Evolutionary conservation across 148 eudicot species (phyloP).

Genomic region (Mesembryanthemum crystallinum): DNA sequence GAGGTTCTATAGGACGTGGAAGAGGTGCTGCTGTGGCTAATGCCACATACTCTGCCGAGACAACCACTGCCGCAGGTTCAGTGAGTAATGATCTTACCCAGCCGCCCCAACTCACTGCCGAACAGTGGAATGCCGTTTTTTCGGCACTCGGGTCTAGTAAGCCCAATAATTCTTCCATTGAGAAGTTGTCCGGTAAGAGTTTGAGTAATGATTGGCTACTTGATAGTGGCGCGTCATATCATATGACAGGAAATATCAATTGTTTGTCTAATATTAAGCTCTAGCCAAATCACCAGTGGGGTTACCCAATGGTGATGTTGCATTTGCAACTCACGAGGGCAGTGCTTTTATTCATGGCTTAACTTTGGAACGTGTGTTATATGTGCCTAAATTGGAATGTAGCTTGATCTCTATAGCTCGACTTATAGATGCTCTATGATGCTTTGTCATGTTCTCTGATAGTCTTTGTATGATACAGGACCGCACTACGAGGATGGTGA

Average conservation of each 20-base stretch:
- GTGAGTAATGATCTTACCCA: neutral
- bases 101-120: neutral
- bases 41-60: neutral
- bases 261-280: neutral
- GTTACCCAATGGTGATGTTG: neutral
- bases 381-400: neutral
- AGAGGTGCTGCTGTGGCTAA: neutral
- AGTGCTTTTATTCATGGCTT: neutral
- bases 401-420: neutral
- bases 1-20: neutral
- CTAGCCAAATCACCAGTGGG: neutral
- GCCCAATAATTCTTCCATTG: neutral
- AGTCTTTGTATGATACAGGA: neutral
- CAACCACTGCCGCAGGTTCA: neutral
- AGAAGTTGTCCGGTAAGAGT: neutral
- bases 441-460: neutral
- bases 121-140: neutral
- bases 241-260: neutral
- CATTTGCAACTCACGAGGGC: neutral
- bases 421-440: neutral
- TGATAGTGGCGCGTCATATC: neutral
- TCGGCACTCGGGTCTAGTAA: neutral
- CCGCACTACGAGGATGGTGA: neutral
- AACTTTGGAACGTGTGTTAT: neutral
- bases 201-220: neutral